These are phyloP conservation scores for Talaromyces trachyspermus DNA, from an alignment of 495 filamentous ascomycete species.

Conservation along the genomic window DNA sequence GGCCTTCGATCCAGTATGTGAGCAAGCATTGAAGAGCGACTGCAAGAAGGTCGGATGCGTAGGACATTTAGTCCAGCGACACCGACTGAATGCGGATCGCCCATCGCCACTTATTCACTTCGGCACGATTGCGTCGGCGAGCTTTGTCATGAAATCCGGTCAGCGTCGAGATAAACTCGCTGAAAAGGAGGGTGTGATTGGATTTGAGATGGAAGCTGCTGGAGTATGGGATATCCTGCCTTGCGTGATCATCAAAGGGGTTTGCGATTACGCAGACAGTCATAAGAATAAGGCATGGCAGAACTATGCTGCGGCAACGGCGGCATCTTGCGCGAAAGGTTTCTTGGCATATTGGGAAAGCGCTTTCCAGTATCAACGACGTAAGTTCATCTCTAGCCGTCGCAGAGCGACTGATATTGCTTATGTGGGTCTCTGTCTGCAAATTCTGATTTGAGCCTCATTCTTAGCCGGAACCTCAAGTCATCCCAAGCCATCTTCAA, in stretches of 20 bases:
- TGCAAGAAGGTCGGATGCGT: constrained; percentile 5
- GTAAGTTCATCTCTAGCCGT: neutral
- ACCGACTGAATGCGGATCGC: neutral
- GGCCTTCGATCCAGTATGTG: constrained; percentile 8
- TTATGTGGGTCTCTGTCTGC: neutral
- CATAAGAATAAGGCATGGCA: constrained; percentile 39
- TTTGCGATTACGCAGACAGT: constrained; percentile 36
- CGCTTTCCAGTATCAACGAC: constrained; percentile 11
- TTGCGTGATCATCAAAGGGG: constrained; percentile 29
- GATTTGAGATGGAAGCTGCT: constrained; percentile 33
- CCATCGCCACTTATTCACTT: constrained; percentile 11
- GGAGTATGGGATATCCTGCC: constrained; percentile 26
- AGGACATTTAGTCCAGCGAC: constrained; percentile 1
- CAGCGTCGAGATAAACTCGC: constrained; percentile 19
- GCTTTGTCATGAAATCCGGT: constrained; percentile 24
- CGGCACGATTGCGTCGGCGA: constrained; percentile 22
- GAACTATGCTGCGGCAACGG: constrained; percentile 26
- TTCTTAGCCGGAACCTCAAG: neutral
- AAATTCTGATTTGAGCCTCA: neutral
- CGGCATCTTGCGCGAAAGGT: constrained; percentile 23
- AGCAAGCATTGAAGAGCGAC: constrained; percentile 1
- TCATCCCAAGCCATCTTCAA: constrained; percentile 8
- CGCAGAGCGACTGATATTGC: neutral
- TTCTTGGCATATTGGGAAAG: constrained; percentile 14
- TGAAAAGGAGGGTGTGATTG: constrained; percentile 17